These are phyloP conservation scores for Lactarius pseudohatsudake DNA, from an alignment of 768 basidiomycete species.

Conservation along the genomic window DNA sequence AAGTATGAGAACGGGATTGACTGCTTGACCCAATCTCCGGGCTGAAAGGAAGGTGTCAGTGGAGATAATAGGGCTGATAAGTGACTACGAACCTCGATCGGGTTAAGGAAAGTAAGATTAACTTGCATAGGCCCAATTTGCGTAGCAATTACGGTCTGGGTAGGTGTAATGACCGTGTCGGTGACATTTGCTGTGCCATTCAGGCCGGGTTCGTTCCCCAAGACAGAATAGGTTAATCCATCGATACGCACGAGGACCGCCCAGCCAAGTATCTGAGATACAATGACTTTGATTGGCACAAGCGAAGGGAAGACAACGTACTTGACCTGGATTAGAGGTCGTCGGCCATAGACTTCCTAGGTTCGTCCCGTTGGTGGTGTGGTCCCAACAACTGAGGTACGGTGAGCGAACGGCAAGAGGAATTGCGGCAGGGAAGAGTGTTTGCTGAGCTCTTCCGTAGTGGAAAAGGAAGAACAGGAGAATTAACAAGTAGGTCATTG, in stretches of 20 bases:
- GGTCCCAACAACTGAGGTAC: slow-evolving; percentile 32
- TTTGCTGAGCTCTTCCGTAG: slow-evolving; percentile 12
- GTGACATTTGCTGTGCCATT: slow-evolving; percentile 28
- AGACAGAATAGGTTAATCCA: slow-evolving; percentile 27
- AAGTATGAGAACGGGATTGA: slow-evolving; percentile 44
- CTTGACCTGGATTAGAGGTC: slow-evolving; percentile 9
- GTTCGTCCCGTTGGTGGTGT: slow-evolving; percentile 2
- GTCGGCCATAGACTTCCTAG: slow-evolving; percentile 28
- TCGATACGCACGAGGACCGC: slow-evolving; percentile 22
- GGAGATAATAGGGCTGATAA: neutral
- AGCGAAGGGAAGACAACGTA: neutral
- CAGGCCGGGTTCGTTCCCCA: slow-evolving; percentile 18
- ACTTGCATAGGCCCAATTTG: slow-evolving; percentile 40
- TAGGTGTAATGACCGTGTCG: slow-evolving; percentile 37
- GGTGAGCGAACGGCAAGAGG: slow-evolving; percentile 35
- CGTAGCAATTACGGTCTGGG: slow-evolving; percentile 37
- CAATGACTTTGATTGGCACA: neutral
- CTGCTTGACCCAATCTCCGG: slow-evolving; percentile 39
- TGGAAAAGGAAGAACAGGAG: slow-evolving; percentile 1
- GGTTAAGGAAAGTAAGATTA: slow-evolving; percentile 41
- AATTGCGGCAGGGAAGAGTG: slow-evolving; percentile 30
- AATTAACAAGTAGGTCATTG: neutral
- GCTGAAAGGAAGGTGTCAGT: slow-evolving; percentile 28
- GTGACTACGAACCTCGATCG: slow-evolving; percentile 37
- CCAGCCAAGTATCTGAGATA: slow-evolving; percentile 25